phyloP scores from a whole-genome alignment of 495 filamentous ascomycete species.

The Aspergillus indologenus region DNA sequence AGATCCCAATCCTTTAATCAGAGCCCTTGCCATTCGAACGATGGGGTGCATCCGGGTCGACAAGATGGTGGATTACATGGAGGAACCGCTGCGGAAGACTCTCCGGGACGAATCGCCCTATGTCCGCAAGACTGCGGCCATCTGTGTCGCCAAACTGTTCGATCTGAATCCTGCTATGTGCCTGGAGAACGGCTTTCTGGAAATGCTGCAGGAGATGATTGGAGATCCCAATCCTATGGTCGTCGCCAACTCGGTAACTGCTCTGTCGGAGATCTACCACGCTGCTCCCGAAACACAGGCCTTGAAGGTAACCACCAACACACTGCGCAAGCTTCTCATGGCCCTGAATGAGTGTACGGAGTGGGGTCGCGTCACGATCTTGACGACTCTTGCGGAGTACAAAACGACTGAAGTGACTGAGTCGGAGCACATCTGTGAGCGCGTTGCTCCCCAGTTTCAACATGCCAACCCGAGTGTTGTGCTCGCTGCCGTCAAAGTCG shows the following conservation, averaged over 20 bases:
- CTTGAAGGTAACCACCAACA: conserved; percentile 72
- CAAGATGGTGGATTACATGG: conserved; percentile 99
- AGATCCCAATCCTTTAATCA: conserved; percentile 94
- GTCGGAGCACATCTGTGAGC: conserved; percentile 96
- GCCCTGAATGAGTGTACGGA: conserved; percentile 98
- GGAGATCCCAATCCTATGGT: conserved; percentile 99
- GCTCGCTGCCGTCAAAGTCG: conserved; percentile 92
- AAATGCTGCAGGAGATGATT: conserved; percentile 94
- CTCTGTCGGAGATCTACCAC: conserved; percentile 87
- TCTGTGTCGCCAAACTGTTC: conserved; percentile 97
- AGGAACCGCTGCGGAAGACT: conserved; percentile 95
- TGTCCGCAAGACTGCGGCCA: conserved; percentile 95
- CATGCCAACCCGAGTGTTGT: conserved; percentile 98
- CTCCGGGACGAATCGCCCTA: conserved; percentile 96
- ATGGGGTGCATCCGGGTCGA: conserved; percentile 99
- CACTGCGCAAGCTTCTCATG: conserved; percentile 92
- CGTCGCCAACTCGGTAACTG: conserved; percentile 93
- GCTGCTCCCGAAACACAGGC: conserved; percentile 87
- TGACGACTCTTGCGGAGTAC: conserved; percentile 87
- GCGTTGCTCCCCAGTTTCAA: conserved; percentile 95
- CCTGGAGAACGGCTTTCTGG: conserved; percentile 93
- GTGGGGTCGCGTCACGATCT: conserved; percentile 96
- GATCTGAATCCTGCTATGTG: conserved; percentile 89
- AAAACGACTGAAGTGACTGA: conserved; percentile 84
- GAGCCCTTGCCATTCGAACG: conserved; percentile 94